Conservation (phyloP, 202 grass and related monocot genomes). For the Panicum virgatum region DNA sequence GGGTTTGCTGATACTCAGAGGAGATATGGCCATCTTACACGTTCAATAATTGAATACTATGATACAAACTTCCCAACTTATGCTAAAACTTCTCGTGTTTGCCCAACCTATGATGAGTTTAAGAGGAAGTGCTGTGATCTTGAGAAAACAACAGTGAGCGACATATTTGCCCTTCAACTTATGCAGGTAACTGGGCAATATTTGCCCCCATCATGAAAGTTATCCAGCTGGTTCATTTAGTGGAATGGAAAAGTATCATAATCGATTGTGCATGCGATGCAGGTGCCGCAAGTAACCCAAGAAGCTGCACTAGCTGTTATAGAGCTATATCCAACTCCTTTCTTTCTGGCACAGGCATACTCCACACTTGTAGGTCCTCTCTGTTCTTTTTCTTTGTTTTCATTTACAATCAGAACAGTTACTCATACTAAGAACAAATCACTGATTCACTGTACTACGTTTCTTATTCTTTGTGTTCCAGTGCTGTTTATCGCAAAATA, state of each 20-base stretch:
- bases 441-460: background rate
- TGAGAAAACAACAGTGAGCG: constrained; percentile 68
- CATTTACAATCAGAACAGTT: no score
- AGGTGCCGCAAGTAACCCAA: constrained; percentile 91
- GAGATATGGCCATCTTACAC: constrained; percentile 67
- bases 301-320: constrained; percentile 66
- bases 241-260: background rate
- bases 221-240: background rate
- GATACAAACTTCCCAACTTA: constrained; percentile 41
- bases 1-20: constrained; percentile 73
- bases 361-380: constrained; percentile 53
- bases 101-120: constrained; percentile 72
- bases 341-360: constrained; percentile 68
- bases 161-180: constrained; percentile 92
- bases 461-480: background rate
- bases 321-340: constrained; percentile 61
- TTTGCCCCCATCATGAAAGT: background rate
- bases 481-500: background rate
- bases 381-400: constrained; percentile 13
- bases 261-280: background rate
- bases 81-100: constrained; percentile 38
- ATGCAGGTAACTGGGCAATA: constrained; percentile 75
- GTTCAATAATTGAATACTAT: constrained; percentile 73
- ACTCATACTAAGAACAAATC: background rate
- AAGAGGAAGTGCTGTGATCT: constrained; percentile 59